Percentiles rank a stretch among this genome's conserved stretches.
These are phyloP conservation scores for Ceratocystis cacaofunesta DNA, from an alignment of 2,329 filamentous ascomycete species.

Conservation along the genomic window DNA sequence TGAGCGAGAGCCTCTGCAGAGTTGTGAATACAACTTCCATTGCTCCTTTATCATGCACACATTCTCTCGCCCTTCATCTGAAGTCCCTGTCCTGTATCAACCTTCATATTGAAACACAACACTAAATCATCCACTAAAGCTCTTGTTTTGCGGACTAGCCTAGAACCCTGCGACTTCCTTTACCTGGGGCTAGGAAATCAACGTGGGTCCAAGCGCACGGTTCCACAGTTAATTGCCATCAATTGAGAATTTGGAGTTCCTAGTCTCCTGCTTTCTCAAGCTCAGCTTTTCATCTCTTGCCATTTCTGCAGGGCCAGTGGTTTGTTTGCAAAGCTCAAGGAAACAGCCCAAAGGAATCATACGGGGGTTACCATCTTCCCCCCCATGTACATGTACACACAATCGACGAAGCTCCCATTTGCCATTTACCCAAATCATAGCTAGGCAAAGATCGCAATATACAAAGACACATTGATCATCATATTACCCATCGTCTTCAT, in stretches of 20 bases:
- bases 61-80: not conserved
- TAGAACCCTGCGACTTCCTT: constrained; percentile 1
- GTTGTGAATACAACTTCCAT: not conserved
- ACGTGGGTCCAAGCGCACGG: constrained; percentile 7
- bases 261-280: not conserved
- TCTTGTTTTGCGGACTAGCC: not conserved
- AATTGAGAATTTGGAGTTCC: not conserved
- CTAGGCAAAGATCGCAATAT: not conserved
- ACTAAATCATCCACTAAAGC: constrained; percentile 1
- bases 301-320: not conserved
- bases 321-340: not conserved
- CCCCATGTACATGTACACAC: not conserved
- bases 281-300: not conserved
- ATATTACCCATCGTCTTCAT: not conserved
- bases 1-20: not conserved
- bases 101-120: constrained; percentile 3
- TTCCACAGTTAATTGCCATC: constrained; percentile 6
- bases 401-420: not conserved
- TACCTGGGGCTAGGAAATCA: constrained; percentile 4
- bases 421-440: not conserved
- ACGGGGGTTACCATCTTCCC: not conserved
- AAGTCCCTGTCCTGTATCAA: constrained; percentile 1
- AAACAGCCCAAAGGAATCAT: not conserved
- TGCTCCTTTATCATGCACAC: not conserved
- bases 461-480: not conserved